These are phyloP conservation scores for Ceriops tagal DNA, from an alignment of 345 rosid species.

Conservation along the genomic window DNA sequence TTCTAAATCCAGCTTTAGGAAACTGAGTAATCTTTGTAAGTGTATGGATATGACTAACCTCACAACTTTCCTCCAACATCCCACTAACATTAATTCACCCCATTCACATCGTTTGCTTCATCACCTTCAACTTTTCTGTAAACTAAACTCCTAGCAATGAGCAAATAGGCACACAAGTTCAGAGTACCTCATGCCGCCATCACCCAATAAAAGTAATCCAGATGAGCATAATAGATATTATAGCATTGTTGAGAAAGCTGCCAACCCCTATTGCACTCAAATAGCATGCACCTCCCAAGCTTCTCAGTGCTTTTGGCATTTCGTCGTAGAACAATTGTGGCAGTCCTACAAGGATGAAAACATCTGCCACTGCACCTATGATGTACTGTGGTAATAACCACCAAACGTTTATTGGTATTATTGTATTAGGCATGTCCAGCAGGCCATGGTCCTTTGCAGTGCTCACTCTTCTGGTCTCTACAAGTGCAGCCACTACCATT, in stretches of 20 bases:
- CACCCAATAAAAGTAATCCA: slow-evolving; percentile 64
- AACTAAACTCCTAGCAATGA: slow-evolving; percentile 51
- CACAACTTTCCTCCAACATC: too few relatives aligned
- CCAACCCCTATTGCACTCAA: slow-evolving; percentile 62
- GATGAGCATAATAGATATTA: slow-evolving; percentile 47
- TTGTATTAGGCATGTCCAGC: slow-evolving; percentile 43
- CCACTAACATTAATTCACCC: too few relatives aligned
- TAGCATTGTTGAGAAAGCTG: slow-evolving; percentile 57
- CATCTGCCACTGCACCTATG: slow-evolving; percentile 52
- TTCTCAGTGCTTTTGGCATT: slow-evolving; percentile 76
- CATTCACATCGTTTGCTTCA: too few relatives aligned
- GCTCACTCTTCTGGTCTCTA: slow-evolving; percentile 57
- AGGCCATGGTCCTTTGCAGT: slow-evolving; percentile 51
- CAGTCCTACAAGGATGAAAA: slow-evolving; percentile 65
- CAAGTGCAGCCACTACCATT: slow-evolving; percentile 59
- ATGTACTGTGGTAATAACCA: slow-evolving; percentile 84
- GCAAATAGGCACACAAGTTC: slow-evolving; percentile 45
- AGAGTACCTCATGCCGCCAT: slow-evolving; percentile 61
- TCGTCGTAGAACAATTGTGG: slow-evolving; percentile 85
- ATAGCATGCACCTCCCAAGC: slow-evolving; percentile 71
- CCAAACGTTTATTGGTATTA: slow-evolving; percentile 68
- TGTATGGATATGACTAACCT: too few relatives aligned
- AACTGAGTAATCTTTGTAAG: too few relatives aligned
- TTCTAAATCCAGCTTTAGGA: too few relatives aligned
- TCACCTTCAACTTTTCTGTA: slow-evolving; percentile 43